These are phyloP conservation scores for Asterochloris erici DNA, from an alignment of 139 green algal species.

Conservation along the genomic window DNA sequence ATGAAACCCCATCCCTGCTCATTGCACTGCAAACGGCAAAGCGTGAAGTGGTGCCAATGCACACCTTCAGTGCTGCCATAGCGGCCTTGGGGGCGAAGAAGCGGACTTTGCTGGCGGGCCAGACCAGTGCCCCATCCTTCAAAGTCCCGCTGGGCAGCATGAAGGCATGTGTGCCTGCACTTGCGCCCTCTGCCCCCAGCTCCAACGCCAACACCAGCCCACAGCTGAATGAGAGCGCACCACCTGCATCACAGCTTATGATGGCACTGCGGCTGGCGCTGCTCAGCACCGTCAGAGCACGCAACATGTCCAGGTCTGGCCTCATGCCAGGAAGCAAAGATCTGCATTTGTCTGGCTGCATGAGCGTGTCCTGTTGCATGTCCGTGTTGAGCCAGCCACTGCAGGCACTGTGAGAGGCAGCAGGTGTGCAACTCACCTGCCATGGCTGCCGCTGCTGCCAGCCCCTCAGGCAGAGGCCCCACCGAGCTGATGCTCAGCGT, in stretches of 20 bases:
- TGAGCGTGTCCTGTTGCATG: too few species aligned
- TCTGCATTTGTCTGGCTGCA: too few species aligned
- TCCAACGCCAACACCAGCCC: background rate
- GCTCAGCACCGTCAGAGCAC: background rate
- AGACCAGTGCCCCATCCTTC: background rate
- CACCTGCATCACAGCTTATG: background rate
- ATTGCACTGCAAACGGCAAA: too few species aligned
- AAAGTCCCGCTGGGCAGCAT: background rate
- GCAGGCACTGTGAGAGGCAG: too few species aligned
- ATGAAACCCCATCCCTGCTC: too few species aligned
- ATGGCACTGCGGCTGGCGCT: background rate
- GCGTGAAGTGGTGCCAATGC: too few species aligned
- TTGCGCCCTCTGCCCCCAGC: too few species aligned
- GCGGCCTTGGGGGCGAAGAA: slow-evolving; percentile 5
- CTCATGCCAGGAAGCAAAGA: too few species aligned
- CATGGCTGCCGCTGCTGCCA: background rate
- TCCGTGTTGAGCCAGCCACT: too few species aligned
- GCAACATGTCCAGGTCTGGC: background rate
- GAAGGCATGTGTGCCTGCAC: background rate
- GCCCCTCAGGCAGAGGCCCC: slow-evolving; percentile 4
- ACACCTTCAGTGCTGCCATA: slow-evolving; percentile 9
- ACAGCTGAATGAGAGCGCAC: background rate
- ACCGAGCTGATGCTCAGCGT: slow-evolving; percentile 3
- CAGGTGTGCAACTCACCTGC: background rate
- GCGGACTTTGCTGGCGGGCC: background rate